Percentiles rank a stretch among this genome's conserved stretches.
These are phyloP conservation scores for Mycogone perniciosa DNA, from an alignment of 2,329 filamentous ascomycete species.

Conservation along the genomic window DNA sequence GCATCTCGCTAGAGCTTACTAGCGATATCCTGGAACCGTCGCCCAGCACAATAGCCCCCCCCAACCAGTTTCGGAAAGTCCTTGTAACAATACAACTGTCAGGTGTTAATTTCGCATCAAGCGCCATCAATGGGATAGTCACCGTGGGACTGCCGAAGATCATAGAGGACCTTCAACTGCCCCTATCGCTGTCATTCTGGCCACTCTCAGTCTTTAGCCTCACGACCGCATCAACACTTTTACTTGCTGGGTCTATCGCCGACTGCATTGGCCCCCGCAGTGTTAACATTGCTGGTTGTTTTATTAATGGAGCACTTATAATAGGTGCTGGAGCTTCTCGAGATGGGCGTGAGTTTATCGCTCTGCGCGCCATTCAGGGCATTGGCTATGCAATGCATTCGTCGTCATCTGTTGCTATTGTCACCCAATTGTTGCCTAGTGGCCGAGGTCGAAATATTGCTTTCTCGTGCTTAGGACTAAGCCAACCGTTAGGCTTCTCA, in stretches of 20 bases:
- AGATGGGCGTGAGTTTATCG: conserved; percentile 29
- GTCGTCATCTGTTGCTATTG: conserved; percentile 30
- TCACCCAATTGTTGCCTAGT: conserved; percentile 25
- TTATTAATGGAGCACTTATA: conserved; percentile 24
- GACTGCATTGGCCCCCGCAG: conserved; percentile 30
- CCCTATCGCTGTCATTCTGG: conserved; percentile 31
- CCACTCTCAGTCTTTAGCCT: conserved; percentile 32
- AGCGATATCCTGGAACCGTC: too few relatives aligned
- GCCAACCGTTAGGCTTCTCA: conserved; percentile 43
- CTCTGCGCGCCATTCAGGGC: conserved; percentile 34
- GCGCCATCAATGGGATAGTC: conserved; percentile 18
- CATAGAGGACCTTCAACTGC: conserved; percentile 29
- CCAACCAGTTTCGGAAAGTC: too few relatives aligned
- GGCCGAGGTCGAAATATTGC: conserved; percentile 34
- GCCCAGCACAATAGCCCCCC: too few relatives aligned
- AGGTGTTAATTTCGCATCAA: conserved; percentile 8
- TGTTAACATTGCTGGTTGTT: conserved; percentile 29
- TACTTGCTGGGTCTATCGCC: conserved; percentile 34
- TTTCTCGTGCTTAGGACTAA: conserved; percentile 39
- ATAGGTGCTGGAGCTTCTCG: conserved; percentile 26
- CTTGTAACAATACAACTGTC: conserved; percentile 3
- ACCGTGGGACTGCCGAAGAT: conserved; percentile 36
- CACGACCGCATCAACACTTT: conserved; percentile 30
- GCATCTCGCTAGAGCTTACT: too few relatives aligned
- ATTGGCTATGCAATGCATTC: conserved; percentile 30